phyloP scores from a whole-genome alignment of 805 yeast genomes.

The Nakazawaea ambrosiae region DNA sequence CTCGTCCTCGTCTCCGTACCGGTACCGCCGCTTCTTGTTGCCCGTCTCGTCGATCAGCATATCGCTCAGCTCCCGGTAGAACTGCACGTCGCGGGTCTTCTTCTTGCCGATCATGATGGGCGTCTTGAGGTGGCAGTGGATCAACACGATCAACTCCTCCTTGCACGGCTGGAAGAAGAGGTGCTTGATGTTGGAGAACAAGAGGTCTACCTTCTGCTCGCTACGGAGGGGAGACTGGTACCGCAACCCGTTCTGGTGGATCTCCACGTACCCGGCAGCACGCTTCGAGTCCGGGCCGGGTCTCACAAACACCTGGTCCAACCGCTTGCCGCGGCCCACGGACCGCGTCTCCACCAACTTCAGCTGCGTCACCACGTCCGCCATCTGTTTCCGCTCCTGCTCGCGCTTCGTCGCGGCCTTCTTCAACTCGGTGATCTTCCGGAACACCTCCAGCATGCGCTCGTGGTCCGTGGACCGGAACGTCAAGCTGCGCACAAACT shows the following conservation, averaged over 20 bases:
- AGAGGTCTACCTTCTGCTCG: slow-evolving; percentile 81
- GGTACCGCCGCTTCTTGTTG: slow-evolving; percentile 76
- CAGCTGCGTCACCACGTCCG: slow-evolving; percentile 92
- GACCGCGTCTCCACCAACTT: slow-evolving; percentile 74
- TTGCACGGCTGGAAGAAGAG: slow-evolving; percentile 94
- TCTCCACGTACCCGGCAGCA: slow-evolving; percentile 81
- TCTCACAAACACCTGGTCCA: slow-evolving; percentile 84
- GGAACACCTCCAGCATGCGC: slow-evolving; percentile 83
- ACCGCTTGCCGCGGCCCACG: slow-evolving; percentile 68
- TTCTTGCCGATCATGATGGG: slow-evolving; percentile 95
- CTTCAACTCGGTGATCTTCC: slow-evolving; percentile 86
- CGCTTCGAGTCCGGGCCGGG: slow-evolving; percentile 98
- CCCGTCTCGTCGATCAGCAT: slow-evolving; percentile 97
- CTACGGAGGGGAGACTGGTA: slow-evolving; percentile 81
- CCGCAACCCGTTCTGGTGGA: slow-evolving; percentile 94
- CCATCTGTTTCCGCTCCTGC: slow-evolving; percentile 82
- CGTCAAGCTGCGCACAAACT: slow-evolving; percentile 81
- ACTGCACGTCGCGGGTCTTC: slow-evolving; percentile 92
- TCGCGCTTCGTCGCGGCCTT: slow-evolving; percentile 88
- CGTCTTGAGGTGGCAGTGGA: slow-evolving; percentile 86
- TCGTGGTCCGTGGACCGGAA: slow-evolving; percentile 86
- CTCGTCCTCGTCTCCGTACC: slow-evolving; percentile 97
- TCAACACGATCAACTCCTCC: slow-evolving; percentile 86
- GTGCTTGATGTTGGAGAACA: slow-evolving; percentile 88
- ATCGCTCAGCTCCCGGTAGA: slow-evolving; percentile 94